Evolutionary conservation across 148 eudicot genomes (phyloP), one percentile per base, ranked within the genome.

Genomic region (Cornus kousa): DNA sequence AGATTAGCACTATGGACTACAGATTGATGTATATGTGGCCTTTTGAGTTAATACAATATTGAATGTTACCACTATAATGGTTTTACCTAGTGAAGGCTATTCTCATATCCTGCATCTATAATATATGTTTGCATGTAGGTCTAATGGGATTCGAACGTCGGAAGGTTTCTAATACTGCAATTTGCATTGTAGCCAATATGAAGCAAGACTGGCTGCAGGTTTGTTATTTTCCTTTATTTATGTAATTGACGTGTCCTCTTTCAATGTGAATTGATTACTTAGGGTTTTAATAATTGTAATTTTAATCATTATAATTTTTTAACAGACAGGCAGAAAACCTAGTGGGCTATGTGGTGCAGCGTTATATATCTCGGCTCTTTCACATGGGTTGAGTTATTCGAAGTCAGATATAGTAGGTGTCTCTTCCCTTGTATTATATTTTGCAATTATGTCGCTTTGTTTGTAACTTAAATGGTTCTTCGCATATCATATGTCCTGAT

Each of bases 171-270:
- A 87, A 50, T 68, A 89, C 88, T 72, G 89, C 91, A 31, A 74
- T 89, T 60, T 85, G 74, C 71, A 87, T 89, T 46, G 79, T 89
- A 81, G 82, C 89, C 31, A 87, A 85, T 83, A 89, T 89, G 91
- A 89, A 89, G 83, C 83, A 78, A 50, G 82, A 89, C 79, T 89
- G 91, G 91, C 85, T 89, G 91, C 89, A 87, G 91, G 91, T 87
- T 75, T 65, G 68, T 6, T 68, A 62, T 22, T 35, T 28, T 60
- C 33, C 33, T 60, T 74, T 43, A n/a, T 60, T 55, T 57, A 3
- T 33, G 68, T 20, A 20, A 16, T 59, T 10, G 37, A 73, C 55
- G 43, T 35, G 28, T 31, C 46, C 23, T 55, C 39, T 35, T 74
- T 22, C 5, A 28, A 60, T 40, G 28, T 10, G 7, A 55, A 8